phyloP scores from a whole-genome alignment of 352 stramenopile species.

The Phytophthora fragariaefolia region DNA sequence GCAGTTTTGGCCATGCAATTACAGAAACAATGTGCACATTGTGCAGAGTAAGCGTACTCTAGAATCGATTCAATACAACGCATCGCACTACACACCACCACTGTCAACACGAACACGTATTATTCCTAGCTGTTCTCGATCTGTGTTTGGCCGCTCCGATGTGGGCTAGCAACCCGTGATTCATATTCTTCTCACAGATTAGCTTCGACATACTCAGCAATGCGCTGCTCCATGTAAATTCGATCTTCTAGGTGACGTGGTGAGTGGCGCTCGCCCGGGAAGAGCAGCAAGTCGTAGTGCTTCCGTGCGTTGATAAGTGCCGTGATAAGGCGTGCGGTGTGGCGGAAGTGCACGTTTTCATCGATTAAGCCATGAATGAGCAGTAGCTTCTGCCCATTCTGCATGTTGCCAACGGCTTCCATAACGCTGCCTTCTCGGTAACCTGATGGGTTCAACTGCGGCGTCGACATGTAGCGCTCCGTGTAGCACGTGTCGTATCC shows the following conservation, averaged over 20 bases:
- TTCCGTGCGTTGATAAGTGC: constrained; percentile 94
- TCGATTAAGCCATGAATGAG: constrained; percentile 97
- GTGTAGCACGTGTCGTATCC: constrained; percentile 99
- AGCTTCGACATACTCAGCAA: constrained; percentile 85
- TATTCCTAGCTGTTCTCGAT: constrained; percentile 9
- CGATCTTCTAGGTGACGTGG: constrained; percentile 92
- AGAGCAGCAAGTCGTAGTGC: constrained; percentile 97
- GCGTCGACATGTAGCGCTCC: constrained; percentile 97
- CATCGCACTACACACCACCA: constrained; percentile 23
- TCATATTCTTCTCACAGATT: constrained; percentile 63
- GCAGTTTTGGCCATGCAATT: constrained; percentile 19
- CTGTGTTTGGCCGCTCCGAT: neutral
- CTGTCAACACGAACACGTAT: constrained; percentile 18
- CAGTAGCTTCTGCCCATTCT: constrained; percentile 90
- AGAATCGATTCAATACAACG: constrained; percentile 32
- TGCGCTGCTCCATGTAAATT: constrained; percentile 96
- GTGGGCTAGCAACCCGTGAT: constrained; percentile 11
- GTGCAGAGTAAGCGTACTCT: constrained; percentile 21
- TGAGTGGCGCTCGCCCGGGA: constrained; percentile 96
- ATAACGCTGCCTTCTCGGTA: constrained; percentile 94
- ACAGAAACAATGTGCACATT: neutral
- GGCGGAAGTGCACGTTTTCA: constrained; percentile 99
- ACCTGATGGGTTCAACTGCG: constrained; percentile 91
- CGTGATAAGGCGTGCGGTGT: constrained; percentile 97
- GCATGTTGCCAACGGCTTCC: constrained; percentile 93